Percentiles rank a stretch among this genome's conserved stretches.
Evolutionary conservation across 139 green algal species (phyloP).

Genomic region (Pycnococcus provasolii): DNA sequence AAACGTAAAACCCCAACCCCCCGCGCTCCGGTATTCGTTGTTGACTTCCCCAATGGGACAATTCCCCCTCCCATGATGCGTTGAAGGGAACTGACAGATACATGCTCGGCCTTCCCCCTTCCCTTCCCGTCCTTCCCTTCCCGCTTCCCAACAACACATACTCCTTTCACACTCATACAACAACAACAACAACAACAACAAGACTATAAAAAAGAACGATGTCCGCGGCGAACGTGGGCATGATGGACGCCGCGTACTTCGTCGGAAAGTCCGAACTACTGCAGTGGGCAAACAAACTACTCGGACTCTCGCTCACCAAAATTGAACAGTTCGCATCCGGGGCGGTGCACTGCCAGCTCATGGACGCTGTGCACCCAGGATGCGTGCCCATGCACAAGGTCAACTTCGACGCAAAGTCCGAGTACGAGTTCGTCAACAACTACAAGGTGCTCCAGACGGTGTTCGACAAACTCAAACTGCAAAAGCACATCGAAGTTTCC

Average conservation of each 20-base stretch:
- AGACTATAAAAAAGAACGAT: background rate
- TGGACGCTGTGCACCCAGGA: constrained; percentile 77
- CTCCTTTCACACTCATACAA: too few species aligned
- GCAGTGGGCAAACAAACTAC: constrained; percentile 77
- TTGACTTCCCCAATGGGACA: too few species aligned
- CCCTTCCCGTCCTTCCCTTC: too few species aligned
- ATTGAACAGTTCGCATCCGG: constrained; percentile 77
- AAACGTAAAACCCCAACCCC: too few species aligned
- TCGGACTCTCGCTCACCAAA: constrained; percentile 68
- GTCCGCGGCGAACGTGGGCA: constrained; percentile 28
- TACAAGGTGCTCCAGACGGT: constrained; percentile 94
- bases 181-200: too few species aligned
- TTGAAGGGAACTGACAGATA: too few species aligned
- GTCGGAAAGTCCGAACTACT: constrained; percentile 66
- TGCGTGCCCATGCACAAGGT: constrained; percentile 81
- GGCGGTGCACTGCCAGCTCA: constrained; percentile 74
- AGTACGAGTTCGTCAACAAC: constrained; percentile 91
- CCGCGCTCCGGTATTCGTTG: too few species aligned
- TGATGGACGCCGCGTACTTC: constrained; percentile 49
- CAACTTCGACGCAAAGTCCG: constrained; percentile 89
- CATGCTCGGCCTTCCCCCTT: too few species aligned
- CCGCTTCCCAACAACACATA: too few species aligned
- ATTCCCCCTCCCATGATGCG: too few species aligned
- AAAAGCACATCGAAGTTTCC: constrained; percentile 71
- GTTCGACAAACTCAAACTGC: constrained; percentile 72